These are phyloP conservation scores for Beta macrorhiza DNA, from an alignment of 179 eudicot genomes.

Conservation along the genomic window DNA sequence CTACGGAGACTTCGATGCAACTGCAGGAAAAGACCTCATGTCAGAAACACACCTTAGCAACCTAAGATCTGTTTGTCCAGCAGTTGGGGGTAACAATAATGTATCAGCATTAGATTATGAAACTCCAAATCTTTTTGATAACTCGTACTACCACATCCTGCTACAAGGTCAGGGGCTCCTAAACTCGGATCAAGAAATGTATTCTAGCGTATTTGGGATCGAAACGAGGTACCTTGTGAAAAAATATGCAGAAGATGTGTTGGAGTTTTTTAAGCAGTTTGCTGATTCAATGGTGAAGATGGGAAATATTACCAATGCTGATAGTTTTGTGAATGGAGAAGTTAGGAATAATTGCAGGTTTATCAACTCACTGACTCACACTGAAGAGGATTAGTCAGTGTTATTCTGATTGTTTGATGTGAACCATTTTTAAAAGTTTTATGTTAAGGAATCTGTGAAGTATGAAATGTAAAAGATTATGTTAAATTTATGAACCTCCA, in stretches of 20 bases:
- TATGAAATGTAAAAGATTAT: not conserved
- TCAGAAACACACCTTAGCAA: constrained; percentile 48
- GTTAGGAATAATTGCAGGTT: constrained; percentile 87
- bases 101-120: constrained; percentile 63
- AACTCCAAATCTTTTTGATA: constrained; percentile 77
- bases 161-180: constrained; percentile 72
- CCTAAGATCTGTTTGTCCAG: constrained; percentile 61
- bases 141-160: constrained; percentile 70
- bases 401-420: not conserved
- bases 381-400: constrained; percentile 19
- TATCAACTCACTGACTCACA: constrained; percentile 46
- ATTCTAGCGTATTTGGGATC: constrained; percentile 67
- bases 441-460: not conserved
- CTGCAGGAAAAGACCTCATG: constrained; percentile 47
- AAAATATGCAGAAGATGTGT: constrained; percentile 54
- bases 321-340: constrained; percentile 70
- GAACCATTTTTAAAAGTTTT: not conserved
- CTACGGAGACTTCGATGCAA: constrained; percentile 66
- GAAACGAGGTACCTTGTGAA: constrained; percentile 65
- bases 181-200: constrained; percentile 82
- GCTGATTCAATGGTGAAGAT: constrained; percentile 87
- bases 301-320: constrained; percentile 75
- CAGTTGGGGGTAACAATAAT: constrained; percentile 52
- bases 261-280: constrained; percentile 79
- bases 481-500: not conserved